Evolutionary conservation across 2,329 filamentous ascomycete genomes (phyloP).

Genomic region (Triangularia verruculosa): DNA sequence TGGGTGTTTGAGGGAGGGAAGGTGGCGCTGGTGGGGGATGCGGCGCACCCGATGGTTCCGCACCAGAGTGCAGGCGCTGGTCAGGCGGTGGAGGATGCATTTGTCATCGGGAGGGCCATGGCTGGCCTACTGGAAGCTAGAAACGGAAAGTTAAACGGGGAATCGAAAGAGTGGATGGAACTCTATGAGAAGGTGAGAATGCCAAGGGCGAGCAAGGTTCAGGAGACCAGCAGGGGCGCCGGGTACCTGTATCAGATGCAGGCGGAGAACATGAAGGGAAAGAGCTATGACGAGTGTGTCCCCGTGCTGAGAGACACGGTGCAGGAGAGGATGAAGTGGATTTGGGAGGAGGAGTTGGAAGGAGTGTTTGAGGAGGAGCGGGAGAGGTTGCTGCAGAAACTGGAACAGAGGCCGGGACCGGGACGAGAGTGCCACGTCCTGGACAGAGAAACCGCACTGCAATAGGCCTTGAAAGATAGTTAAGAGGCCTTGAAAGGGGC

Average conservation of each 20-base stretch:
- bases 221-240: constrained; percentile 32
- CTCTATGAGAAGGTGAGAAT: constrained; percentile 36
- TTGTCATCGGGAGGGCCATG: constrained; percentile 32
- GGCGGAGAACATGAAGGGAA: constrained; percentile 33
- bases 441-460: too few relatives aligned
- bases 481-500: too few relatives aligned
- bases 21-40: constrained; percentile 45
- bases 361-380: constrained; percentile 18
- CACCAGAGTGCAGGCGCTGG: constrained; percentile 44
- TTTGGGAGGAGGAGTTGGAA: constrained; percentile 36
- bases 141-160: neutral
- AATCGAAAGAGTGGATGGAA: constrained; percentile 27
- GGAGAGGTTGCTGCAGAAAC: neutral
- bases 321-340: constrained; percentile 32
- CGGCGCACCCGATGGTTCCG: constrained; percentile 48
- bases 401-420: too few relatives aligned
- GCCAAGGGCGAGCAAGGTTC: constrained; percentile 34
- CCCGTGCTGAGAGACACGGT: constrained; percentile 31
- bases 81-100: constrained; percentile 41
- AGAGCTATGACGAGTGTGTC: constrained; percentile 36
- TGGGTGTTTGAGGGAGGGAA: constrained; percentile 31
- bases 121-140: constrained; percentile 22
- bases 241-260: constrained; percentile 37
- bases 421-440: too few relatives aligned
- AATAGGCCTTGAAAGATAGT: too few relatives aligned